Base-by-base conservation (phyloP, 495 filamentous ascomycete species). In the Corynascus novoguineensis region DNA sequence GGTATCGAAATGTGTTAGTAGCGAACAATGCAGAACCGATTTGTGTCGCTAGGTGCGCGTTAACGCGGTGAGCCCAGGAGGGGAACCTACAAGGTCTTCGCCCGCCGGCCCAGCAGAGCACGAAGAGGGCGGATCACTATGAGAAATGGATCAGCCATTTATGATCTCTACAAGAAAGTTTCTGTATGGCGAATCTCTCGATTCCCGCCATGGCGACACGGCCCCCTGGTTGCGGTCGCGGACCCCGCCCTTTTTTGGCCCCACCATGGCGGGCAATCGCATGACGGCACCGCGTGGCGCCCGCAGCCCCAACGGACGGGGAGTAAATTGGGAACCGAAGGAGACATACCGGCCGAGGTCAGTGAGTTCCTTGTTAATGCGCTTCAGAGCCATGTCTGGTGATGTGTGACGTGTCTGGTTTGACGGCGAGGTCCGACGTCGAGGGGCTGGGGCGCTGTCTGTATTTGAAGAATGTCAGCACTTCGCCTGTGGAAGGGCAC, bases 351-450 rank as follows among this genome's bases (percentile, higher is more conserved):
- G 90, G 80, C 93, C 93, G 71, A 98, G 86, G 71, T 98, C 93
- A 78, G 90, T 89, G 78, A 98, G 88, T 83, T 98, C 93, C 86
- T 97, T 98, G 85, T 96, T 97, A 80, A 98, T 98, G 75, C 93
- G 84, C 89, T 98, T 98, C 71, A 98, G 86, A 78, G 93, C 93
- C 93, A 98, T 98, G 66, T 61, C 65, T 69, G 67, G 2, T 28
- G 66, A 65, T 73, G 60, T 75, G 63, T 71, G 61, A 64, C 55
- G 55, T 68, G 60, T 58, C n/a, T n/a, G n/a, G 48, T 42, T 50
- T 56, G 41, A 66, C 50, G 57, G 49, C 25, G 50, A 56, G 21
- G 45, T 59, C 35, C 35, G 45, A 45, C 31, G 55, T 60, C 50
- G 51, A 58, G 42, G 21, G 40, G 52, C 24, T 19, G 50, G 54